phyloP scores from a whole-genome alignment of 2,329 filamentous ascomycete species.

The Exophiala viscosa region DNA sequence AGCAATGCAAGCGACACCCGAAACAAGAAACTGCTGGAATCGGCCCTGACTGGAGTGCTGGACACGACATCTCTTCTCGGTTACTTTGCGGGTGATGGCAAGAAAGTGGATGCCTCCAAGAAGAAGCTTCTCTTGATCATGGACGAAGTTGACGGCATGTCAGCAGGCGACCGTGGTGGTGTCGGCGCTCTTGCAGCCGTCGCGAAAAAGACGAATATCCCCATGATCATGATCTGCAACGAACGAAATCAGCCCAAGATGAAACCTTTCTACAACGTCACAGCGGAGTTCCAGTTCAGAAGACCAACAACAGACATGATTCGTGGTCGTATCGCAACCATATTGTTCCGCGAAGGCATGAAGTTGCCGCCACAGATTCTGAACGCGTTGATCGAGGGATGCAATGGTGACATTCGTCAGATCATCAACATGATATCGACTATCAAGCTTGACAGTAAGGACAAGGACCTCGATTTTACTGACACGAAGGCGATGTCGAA shows the following conservation, averaged over 20 bases:
- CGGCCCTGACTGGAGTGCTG: constrained; percentile 80
- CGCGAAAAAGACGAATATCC: constrained; percentile 91
- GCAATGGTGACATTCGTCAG: constrained; percentile 91
- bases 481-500: constrained; percentile 92
- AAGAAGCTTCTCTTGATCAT: constrained; percentile 96
- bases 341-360: constrained; percentile 85
- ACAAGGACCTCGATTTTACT: constrained; percentile 62
- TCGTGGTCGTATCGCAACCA: constrained; percentile 86
- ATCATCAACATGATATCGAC: constrained; percentile 99
- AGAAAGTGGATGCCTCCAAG: constrained; percentile 73
- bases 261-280: constrained; percentile 90
- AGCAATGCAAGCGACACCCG: constrained; percentile 93
- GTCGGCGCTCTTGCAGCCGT: constrained; percentile 91
- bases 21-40: constrained; percentile 93
- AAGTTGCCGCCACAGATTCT: constrained; percentile 80
- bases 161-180: constrained; percentile 89
- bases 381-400: constrained; percentile 92
- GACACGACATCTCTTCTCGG: constrained; percentile 90
- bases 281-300: constrained; percentile 81
- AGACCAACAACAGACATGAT: constrained; percentile 89
- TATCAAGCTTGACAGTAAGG: constrained; percentile 76
- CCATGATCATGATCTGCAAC: constrained; percentile 97
- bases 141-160: constrained; percentile 99
- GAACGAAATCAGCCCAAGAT: constrained; percentile 91
- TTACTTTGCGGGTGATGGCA: constrained; percentile 81